phyloP scores from a whole-genome alignment of 1,284 basidiomycete species.

The Ustilago esculenta region DNA sequence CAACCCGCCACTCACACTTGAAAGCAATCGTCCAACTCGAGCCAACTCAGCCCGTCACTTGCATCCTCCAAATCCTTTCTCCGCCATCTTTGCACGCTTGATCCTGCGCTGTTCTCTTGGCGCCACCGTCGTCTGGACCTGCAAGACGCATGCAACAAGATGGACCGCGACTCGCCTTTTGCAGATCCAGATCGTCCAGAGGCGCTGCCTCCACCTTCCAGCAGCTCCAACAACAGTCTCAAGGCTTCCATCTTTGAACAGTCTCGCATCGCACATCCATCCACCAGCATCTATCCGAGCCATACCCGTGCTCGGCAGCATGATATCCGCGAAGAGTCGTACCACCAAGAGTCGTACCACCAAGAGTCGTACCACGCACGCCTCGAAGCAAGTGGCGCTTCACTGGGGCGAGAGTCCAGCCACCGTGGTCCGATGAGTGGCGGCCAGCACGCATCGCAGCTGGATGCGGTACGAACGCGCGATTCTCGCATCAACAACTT shows the following conservation, averaged over 20 bases:
- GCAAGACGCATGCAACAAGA: constrained; percentile 16
- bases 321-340: constrained; percentile 37
- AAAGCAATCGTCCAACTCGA: too few species aligned
- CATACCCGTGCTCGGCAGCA: constrained; percentile 19
- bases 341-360: too few species aligned
- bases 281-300: constrained; percentile 21
- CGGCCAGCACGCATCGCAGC: neutral
- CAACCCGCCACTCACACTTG: too few species aligned
- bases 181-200: constrained; percentile 42
- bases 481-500: too few species aligned
- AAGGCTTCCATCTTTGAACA: constrained; percentile 49
- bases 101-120: too few species aligned
- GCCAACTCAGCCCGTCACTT: too few species aligned
- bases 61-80: too few species aligned
- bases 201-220: constrained; percentile 15
- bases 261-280: constrained; percentile 48
- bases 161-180: constrained; percentile 44
- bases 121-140: too few species aligned
- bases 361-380: constrained; percentile 30
- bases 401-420: constrained; percentile 1
- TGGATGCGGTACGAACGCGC: too few species aligned
- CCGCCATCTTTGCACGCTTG: too few species aligned
- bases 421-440: neutral
- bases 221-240: constrained; percentile 28
- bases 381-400: constrained; percentile 10